These are phyloP conservation scores for Eucalyptus coolabah DNA, from an alignment of 345 rosid genomes.

Conservation along the genomic window DNA sequence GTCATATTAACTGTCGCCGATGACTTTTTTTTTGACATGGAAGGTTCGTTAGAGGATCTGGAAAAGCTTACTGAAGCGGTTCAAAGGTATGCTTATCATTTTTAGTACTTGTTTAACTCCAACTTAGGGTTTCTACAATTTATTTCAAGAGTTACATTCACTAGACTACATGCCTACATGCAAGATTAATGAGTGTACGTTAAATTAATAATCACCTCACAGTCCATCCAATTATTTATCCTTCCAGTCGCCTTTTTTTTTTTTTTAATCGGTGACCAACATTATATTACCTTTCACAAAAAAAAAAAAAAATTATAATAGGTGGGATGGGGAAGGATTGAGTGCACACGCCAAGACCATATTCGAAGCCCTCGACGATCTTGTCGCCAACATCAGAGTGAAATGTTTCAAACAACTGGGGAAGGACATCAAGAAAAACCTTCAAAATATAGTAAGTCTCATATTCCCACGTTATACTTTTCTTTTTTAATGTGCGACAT, in stretches of 20 bases:
- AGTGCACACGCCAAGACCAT: constrained; percentile 29
- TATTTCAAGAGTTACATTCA: not conserved
- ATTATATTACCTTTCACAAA: not conserved
- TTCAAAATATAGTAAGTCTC: constrained; percentile 28
- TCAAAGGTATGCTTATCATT: constrained; percentile 11
- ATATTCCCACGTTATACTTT: not conserved
- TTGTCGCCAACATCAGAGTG: constrained; percentile 16
- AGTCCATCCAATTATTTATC: not conserved
- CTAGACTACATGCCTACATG: not conserved
- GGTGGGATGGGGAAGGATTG: constrained; percentile 48
- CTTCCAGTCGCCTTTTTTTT: not conserved
- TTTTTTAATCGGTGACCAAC: not conserved
- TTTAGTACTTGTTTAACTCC: not conserved
- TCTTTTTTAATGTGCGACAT: not conserved
- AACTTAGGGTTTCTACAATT: not conserved
- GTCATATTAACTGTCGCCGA: constrained; percentile 48
- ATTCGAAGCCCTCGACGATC: constrained; percentile 35
- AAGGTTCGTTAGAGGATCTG: constrained; percentile 40
- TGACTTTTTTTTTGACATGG: constrained; percentile 46
- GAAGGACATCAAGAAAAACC: constrained; percentile 13
- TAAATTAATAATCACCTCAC: not conserved
- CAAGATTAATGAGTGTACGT: too few relatives aligned
- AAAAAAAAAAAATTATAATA: not conserved
- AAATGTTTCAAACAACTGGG: constrained; percentile 8
- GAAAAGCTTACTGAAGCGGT: constrained; percentile 30